A percentile compares a stretch with the other conserved stretches of the same genome.
These are phyloP conservation scores for Tricholoma sp. DNA, from an alignment of 768 basidiomycete genomes.

Conservation along the genomic window DNA sequence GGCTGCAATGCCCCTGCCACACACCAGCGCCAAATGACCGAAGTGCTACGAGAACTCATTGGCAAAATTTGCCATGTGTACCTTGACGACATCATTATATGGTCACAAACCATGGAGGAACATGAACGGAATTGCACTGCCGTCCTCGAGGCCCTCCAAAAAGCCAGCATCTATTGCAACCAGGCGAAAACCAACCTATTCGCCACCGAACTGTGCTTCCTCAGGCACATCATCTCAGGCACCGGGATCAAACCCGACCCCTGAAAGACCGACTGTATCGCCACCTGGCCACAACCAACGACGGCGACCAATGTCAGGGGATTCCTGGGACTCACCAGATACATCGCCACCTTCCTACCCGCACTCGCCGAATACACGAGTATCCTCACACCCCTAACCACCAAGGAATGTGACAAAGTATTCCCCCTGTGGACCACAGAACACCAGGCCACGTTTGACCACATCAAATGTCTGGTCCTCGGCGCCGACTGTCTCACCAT, in stretches of 20 bases:
- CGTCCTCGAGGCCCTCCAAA: neutral
- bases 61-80: neutral
- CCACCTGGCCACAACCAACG: neutral
- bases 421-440: conserved; percentile 24
- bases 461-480: conserved; percentile 21
- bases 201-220: neutral
- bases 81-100: neutral
- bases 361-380: conserved; percentile 22
- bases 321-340: conserved; percentile 25
- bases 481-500: conserved; percentile 19
- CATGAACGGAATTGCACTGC: neutral
- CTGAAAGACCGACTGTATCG: neutral
- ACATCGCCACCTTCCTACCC: conserved; percentile 16
- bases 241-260: neutral
- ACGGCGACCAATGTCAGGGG: neutral
- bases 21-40: neutral
- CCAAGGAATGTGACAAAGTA: neutral
- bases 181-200: neutral
- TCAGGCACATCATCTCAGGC: neutral
- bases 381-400: neutral
- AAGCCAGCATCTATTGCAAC: neutral
- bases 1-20: neutral
- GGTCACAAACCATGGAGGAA: neutral
- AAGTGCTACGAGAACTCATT: neutral
- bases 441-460: conserved; percentile 21